phyloP scores from a whole-genome alignment of 352 stramenopile genomes.

The Phytophthora capsici region DNA sequence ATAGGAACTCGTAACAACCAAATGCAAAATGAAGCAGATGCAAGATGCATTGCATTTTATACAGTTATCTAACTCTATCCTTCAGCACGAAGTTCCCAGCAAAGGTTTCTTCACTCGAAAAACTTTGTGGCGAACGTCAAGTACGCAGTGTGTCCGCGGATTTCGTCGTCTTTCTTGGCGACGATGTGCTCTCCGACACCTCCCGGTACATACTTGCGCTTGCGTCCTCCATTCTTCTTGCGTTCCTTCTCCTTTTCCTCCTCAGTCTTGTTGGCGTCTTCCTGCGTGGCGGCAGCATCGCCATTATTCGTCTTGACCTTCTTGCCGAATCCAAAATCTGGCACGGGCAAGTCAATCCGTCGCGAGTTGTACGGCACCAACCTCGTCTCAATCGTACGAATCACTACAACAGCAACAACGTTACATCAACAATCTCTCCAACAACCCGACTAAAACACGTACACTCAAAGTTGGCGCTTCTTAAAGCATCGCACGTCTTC shows the following conservation, averaged over 20 bases:
- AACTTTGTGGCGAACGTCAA: constrained; percentile 90
- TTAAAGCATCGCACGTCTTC: constrained; percentile 80
- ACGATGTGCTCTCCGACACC: constrained; percentile 68
- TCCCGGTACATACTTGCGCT: constrained; percentile 60
- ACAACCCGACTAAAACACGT: constrained; percentile 24
- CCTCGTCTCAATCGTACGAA: constrained; percentile 93
- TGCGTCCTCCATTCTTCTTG: constrained; percentile 46
- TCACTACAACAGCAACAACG: constrained; percentile 46
- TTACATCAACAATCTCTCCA: constrained; percentile 8
- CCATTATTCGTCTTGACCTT: constrained; percentile 28
- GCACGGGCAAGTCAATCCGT: constrained; percentile 70
- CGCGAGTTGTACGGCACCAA: constrained; percentile 86
- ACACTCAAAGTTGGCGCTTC: constrained; percentile 86
- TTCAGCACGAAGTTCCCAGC: neutral
- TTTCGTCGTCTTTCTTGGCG: constrained; percentile 88
- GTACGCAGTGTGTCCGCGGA: constrained; percentile 87
- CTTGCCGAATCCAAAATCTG: constrained; percentile 70
- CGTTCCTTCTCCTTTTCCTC: constrained; percentile 37
- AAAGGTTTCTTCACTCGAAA: constrained; percentile 45
- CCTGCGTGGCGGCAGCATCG: neutral
- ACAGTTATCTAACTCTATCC: constrained; percentile 40
- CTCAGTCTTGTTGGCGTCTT: constrained; percentile 16
- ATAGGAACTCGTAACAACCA: too few relatives aligned
- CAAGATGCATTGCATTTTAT: constrained; percentile 28
- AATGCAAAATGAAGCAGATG: too few relatives aligned